These are phyloP conservation scores for Apiotrichum veenhuisii DNA, from an alignment of 1,284 basidiomycete species.

Conservation along the genomic window DNA sequence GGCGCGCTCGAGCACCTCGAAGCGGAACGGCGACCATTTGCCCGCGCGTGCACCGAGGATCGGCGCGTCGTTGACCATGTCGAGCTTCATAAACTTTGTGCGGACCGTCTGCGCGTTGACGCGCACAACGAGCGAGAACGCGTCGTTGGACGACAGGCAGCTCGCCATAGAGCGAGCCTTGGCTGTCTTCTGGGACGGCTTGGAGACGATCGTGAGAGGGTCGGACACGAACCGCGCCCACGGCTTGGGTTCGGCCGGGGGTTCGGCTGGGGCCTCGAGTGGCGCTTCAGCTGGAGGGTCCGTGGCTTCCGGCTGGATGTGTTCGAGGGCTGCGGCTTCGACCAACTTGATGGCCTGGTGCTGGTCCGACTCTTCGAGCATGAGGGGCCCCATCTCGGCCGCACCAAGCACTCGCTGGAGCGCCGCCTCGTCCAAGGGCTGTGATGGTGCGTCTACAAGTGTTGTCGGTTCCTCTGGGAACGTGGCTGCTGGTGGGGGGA, in stretches of 20 bases:
- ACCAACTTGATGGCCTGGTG: not conserved
- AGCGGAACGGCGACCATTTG: conserved; percentile 44
- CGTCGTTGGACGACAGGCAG: conserved; percentile 80
- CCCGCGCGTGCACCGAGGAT: conserved; percentile 32
- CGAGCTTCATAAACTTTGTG: conserved; percentile 89
- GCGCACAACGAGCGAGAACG: conserved; percentile 92
- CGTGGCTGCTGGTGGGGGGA: too few relatives aligned
- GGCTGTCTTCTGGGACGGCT: conserved; percentile 93
- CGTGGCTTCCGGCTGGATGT: not conserved
- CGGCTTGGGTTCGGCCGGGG: conserved; percentile 34
- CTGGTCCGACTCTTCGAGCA: conserved; percentile 1
- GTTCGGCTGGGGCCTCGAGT: not conserved
- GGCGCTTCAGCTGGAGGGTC: too few relatives aligned
- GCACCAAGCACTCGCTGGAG: conserved; percentile 7
- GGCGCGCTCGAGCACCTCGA: conserved; percentile 34
- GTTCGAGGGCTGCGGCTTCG: not conserved
- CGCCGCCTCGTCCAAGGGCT: conserved; percentile 10
- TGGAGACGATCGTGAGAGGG: conserved; percentile 90
- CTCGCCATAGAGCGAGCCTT: conserved; percentile 91
- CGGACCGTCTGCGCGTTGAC: conserved; percentile 96
- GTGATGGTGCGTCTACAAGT: too few relatives aligned
- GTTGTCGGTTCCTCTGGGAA: too few relatives aligned
- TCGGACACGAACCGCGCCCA: conserved; percentile 91
- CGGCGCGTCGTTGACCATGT: conserved; percentile 23
- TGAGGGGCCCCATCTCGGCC: conserved; percentile 2